phyloP scores from a whole-genome alignment of 345 rosid genomes.

The Zanthoxylum bungeanum region DNA sequence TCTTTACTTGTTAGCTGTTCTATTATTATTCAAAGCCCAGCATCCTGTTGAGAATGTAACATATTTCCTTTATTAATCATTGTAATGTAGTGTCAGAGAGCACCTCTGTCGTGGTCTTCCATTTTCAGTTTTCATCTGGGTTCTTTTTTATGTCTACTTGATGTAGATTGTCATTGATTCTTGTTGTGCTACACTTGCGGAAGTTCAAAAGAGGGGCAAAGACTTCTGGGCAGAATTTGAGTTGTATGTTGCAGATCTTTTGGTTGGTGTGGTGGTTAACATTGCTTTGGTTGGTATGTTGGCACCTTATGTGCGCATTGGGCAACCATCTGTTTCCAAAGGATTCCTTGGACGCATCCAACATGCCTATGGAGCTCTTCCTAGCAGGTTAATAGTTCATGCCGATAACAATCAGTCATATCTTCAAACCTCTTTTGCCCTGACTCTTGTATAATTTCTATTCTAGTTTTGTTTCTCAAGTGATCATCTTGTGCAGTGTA shows the following conservation, averaged over 20 bases:
- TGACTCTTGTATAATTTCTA: neutral
- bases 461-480: slow-evolving; percentile 3
- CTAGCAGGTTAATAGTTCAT: slow-evolving; percentile 63
- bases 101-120: neutral
- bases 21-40: neutral
- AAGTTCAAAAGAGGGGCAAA: slow-evolving; percentile 86
- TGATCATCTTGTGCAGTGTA: slow-evolving; percentile 44
- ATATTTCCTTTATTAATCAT: neutral
- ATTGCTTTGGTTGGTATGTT: slow-evolving; percentile 91
- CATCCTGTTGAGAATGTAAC: neutral
- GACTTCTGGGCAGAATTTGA: slow-evolving; percentile 96
- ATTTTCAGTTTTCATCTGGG: neutral
- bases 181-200: slow-evolving; percentile 92
- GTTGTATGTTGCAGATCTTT: slow-evolving; percentile 84
- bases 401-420: neutral
- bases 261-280: slow-evolving; percentile 82
- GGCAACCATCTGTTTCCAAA: slow-evolving; percentile 55
- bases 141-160: neutral
- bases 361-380: slow-evolving; percentile 82
- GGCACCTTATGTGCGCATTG: slow-evolving; percentile 89
- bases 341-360: slow-evolving; percentile 62
- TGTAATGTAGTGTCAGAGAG: neutral
- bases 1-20: neutral
- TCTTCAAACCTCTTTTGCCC: neutral
- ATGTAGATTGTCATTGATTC: slow-evolving; percentile 86